A percentile compares a stretch with the other conserved stretches of the same genome.
Conservation (phyloP, 805 yeast species). For the Priceomyces medius region DNA sequence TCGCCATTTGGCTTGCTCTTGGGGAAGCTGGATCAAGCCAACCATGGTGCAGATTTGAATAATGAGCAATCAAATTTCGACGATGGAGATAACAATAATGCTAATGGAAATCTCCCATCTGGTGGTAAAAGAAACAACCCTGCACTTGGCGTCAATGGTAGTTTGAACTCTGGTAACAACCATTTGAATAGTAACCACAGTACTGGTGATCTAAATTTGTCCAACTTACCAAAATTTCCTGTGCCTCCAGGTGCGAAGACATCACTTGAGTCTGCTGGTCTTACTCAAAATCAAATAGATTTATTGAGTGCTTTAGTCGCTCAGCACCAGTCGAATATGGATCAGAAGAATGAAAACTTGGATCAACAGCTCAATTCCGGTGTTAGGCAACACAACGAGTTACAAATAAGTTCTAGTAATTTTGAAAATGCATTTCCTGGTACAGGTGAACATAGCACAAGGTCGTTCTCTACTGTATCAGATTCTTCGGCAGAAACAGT, state of each 20-base stretch:
- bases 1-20: background rate
- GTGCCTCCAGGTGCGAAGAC: slow-evolving; percentile 74
- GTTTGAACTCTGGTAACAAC: background rate
- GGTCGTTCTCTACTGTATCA: slow-evolving; percentile 4
- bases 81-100: background rate
- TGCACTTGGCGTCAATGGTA: slow-evolving; percentile 2
- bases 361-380: background rate
- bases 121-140: no score
- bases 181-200: background rate
- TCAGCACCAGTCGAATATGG: slow-evolving; percentile 47
- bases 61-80: background rate
- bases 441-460: background rate
- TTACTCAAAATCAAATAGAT: slow-evolving; percentile 67
- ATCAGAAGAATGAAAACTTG: background rate
- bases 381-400: slow-evolving; percentile 3
- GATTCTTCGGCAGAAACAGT: slow-evolving; percentile 4
- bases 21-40: background rate
- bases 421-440: background rate
- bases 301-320: slow-evolving; percentile 72
- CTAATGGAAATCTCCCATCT: slow-evolving; percentile 5
- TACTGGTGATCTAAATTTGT: slow-evolving; percentile 25
- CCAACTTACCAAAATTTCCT: slow-evolving; percentile 55
- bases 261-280: slow-evolving; percentile 63
- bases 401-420: background rate
- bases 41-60: background rate